Evolutionary conservation across 1,139 yeast species (phyloP).

Genomic region (Geotrichum candidum): DNA sequence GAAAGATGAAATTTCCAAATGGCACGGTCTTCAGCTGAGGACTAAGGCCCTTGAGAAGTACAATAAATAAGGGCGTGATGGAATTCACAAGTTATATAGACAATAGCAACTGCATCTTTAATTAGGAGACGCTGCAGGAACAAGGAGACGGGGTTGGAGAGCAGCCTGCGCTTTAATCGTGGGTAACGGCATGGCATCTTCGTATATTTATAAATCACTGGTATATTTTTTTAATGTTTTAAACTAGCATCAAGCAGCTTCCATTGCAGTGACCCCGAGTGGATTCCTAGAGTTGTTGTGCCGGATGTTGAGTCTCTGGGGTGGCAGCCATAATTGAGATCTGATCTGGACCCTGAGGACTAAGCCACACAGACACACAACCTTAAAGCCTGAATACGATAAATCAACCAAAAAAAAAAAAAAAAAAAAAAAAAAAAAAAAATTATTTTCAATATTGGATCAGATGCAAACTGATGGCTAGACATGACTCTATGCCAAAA

Average conservation of each 20-base stretch:
- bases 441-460: neutral
- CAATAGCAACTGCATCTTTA: neutral
- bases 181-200: slow-evolving; percentile 76
- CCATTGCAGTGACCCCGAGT: slow-evolving; percentile 53
- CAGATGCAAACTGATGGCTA: too few relatives aligned
- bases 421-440: too few relatives aligned
- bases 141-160: neutral
- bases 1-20: slow-evolving; percentile 77
- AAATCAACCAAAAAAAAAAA: too few relatives aligned
- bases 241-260: neutral
- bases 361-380: neutral
- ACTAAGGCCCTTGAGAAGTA: slow-evolving; percentile 42
- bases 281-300: slow-evolving; percentile 61
- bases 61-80: slow-evolving; percentile 1
- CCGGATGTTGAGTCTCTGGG: neutral
- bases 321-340: too few relatives aligned
- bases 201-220: slow-evolving; percentile 53
- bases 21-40: slow-evolving; percentile 91
- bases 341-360: neutral
- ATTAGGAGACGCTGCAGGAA: neutral
- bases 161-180: slow-evolving; percentile 51
- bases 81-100: neutral
- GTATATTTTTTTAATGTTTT: neutral
- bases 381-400: neutral
- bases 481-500: too few relatives aligned